Evolutionary conservation across 2,329 filamentous ascomycete genomes (phyloP), one percentile per base, ranked within the genome.

Genomic region (Verticillium longisporum): DNA sequence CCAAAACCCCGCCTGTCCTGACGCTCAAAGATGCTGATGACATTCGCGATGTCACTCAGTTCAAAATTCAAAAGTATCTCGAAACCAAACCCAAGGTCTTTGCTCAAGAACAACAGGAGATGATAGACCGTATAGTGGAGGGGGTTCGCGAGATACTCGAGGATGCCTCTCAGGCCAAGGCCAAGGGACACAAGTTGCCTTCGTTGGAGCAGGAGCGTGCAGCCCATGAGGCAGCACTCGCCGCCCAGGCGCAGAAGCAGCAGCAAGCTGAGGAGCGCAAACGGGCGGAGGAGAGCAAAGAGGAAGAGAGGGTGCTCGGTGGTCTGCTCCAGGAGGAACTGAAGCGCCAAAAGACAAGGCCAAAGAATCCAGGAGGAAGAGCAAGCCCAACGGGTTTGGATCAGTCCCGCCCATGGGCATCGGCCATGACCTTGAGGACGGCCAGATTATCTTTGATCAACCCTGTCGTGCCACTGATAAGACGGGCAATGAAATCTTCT

Each of bases 201-300:
- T 97, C 92, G 36, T 80, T 98, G 6, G 92, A 96, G 69, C 92
- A 96, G 68, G 93, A 98, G 73, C 86, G 93, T 45, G 92, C 90
- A 33, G 87, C 87, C 14, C 91, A 96, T 64, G 91, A 96, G 75
- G 89, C 89, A 26, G 85, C 84, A 31, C 79, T 90, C 33, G 85
- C 85, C 55, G 81, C 82, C 68, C 75, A 85, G 58, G 89, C 83
- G 66, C 77, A 78, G 73, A 83, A 81, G 70, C 79, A 85, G 63
- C 80, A 78, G 63, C 77, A 81, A 64, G 78, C 79, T 56, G 79
- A 84, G 58, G 79, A 82, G 50, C 76, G 78, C 54, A 83, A 80
- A 66, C 83, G 78, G 63, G 70, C 80, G 41, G 78, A 86, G 62
- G 86, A 87, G 66, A 80, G 76, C 59, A 79, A 81, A 62, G 88